Base-by-base conservation (phyloP, 352 stramenopile species). In the Pythium pectinolyticum region DNA sequence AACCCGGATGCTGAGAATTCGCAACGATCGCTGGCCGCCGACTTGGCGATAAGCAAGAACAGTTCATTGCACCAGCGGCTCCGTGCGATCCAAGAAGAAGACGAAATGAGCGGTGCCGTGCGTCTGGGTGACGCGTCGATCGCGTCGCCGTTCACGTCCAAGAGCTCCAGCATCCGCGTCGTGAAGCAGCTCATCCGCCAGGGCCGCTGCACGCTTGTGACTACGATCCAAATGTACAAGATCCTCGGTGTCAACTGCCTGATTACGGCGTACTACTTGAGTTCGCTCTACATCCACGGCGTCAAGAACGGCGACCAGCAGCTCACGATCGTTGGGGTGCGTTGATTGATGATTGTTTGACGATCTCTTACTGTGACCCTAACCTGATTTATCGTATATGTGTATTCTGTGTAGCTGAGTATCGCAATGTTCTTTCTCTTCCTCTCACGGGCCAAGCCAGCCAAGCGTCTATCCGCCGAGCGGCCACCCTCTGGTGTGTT, bases 51-150 rank as follows among this genome's bases (percentile, higher is more conserved):
- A 5, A 30, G 34, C 5, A 67, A 63, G 20, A 60, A 50, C 55
- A 57, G 30, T 10, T 61, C 50, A 2, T 25, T 74, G 2, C 63
- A 76, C 6, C 32, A 65, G 10, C 52, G 48, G 0, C 51, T 75
- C 10, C 65, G 50, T 3, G 28, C 51, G 2, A 53, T 70, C 30
- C 60, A 65, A 25, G 58, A 77, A 10, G 70, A 78, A 35, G 68
- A 75, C 28, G 69, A 78, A 24, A 47, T 57, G 81, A 28, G 75
- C 3, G 61, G 88, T 2, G 84, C 97, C 59, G 92, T 99, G 0
- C 94, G 95, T 57, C 78, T 98, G 45, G 96, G 97, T 3, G 96
- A 99, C 77, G 97, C 97, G 2, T 98, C 91, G 1, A 97, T 99
- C 43, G 97, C 97, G 19, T 98, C 95, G 32, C 97, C 97, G 1